These are phyloP conservation scores for Claviceps quebecensis DNA, from an alignment of 2,329 filamentous ascomycete species.

Conservation along the genomic window DNA sequence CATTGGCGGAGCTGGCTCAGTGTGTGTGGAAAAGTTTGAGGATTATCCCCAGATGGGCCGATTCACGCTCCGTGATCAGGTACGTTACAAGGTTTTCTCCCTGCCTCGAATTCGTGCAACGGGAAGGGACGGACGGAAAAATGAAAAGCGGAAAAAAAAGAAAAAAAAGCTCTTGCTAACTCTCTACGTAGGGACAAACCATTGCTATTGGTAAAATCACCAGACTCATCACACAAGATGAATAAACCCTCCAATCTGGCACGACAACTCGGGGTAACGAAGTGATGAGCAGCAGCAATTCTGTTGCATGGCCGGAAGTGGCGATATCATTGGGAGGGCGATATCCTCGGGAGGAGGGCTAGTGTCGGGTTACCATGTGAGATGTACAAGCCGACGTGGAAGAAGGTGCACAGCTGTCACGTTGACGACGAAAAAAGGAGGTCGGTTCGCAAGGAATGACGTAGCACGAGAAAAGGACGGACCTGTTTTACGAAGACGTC, in stretches of 20 bases:
- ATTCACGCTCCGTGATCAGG: constrained; percentile 80
- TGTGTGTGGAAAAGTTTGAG: constrained; percentile 90
- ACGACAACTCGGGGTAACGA: neutral
- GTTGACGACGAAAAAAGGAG: constrained; percentile 1
- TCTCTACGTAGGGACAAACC: constrained; percentile 67
- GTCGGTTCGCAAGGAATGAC: neutral
- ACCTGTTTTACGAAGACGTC: neutral
- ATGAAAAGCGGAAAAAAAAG: too few species aligned
- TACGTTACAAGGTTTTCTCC: constrained; percentile 24
- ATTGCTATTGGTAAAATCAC: constrained; percentile 99
- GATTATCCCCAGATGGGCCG: constrained; percentile 90
- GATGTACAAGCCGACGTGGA: neutral
- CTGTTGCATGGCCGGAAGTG: neutral
- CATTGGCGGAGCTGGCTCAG: constrained; percentile 67
- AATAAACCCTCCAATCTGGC: neutral
- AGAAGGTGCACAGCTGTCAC: neutral
- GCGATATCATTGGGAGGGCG: neutral
- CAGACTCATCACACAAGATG: constrained; percentile 48
- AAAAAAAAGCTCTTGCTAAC: neutral
- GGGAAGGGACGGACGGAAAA: neutral
- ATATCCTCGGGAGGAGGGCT: neutral
- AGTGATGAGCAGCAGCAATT: neutral
- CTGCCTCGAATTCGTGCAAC: too few species aligned
- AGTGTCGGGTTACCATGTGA: neutral
- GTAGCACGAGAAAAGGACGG: neutral